Evolutionary conservation across 179 eudicot genomes (phyloP).

Genomic region (Patellifolia procumbens): DNA sequence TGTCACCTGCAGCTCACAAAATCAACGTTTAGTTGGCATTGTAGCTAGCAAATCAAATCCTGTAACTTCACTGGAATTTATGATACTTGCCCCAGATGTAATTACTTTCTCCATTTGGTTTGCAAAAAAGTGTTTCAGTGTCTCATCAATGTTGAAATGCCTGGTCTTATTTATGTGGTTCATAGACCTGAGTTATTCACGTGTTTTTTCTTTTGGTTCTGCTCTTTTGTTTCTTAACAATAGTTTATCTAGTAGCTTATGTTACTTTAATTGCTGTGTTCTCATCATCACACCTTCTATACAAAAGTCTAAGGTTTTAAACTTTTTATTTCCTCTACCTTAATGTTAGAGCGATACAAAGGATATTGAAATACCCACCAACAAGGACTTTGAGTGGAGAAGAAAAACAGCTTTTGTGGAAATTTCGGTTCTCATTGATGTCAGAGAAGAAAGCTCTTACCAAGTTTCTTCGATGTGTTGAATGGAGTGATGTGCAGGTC

Average conservation of each 20-base stretch:
- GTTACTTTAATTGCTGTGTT: not conserved
- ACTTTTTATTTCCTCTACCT: slow-evolving; percentile 8
- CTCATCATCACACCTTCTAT: not conserved
- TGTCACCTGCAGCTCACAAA: not conserved
- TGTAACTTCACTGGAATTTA: not conserved
- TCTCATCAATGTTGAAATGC: too few relatives aligned
- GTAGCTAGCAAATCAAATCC: not conserved
- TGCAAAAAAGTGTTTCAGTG: not conserved
- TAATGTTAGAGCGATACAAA: slow-evolving; percentile 74
- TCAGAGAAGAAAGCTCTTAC: slow-evolving; percentile 93
- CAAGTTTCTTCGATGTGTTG: slow-evolving; percentile 95
- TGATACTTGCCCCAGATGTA: not conserved
- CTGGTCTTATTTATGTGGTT: not conserved
- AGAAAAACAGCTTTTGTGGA: slow-evolving; percentile 94
- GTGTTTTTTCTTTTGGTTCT: not conserved
- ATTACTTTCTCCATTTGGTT: not conserved
- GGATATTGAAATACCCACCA: slow-evolving; percentile 86
- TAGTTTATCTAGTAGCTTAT: not conserved
- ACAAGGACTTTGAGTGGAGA: slow-evolving; percentile 93
- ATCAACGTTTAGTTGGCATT: slow-evolving; percentile 5
- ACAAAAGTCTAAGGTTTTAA: not conserved
- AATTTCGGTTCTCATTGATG: slow-evolving; percentile 96
- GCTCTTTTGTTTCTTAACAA: not conserved
- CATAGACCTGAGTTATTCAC: not conserved
- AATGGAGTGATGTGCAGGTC: slow-evolving; percentile 99